Evolutionary conservation across 148 eudicot genomes (phyloP), one percentile per base, ranked within the genome.

Genomic region (Hydrangea macrophylla): DNA sequence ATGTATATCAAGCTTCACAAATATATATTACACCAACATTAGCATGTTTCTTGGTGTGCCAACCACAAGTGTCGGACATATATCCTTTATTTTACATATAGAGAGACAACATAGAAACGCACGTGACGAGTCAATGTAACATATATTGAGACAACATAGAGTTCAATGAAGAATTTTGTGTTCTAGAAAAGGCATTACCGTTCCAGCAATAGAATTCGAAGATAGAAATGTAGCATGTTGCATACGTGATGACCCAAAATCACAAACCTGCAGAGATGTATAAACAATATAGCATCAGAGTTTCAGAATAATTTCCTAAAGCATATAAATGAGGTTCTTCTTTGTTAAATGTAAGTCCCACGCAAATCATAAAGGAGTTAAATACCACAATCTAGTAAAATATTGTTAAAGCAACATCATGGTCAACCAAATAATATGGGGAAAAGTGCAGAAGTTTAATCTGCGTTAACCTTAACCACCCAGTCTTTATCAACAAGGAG

Each of bases 401-500:
- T n/a, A n/a, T n/a, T n/a, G n/a, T n/a, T n/a, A n/a, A 6, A 7
- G 2, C n/a, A 30, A 31, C 22, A n/a, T 32, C 17, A 20, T 25
- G 5, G 27, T 17, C 20, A 30, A 24, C 32, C 54, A 31, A 30
- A 11, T 7, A 61, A 36, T 11, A 30, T 18, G 18, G 2, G 25
- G 23, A 22, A 13, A 27, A 62, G 39, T 60, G 62, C 26, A 42
- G 35, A 32, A 23, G 18, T 60, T 35, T 35, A 44, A 70, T 53
- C 86, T 59, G n/a, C n/a, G n/a, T n/a, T n/a, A 60, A 95, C 99
- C 99, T 95, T 95, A 42, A 95, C 99, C 67, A 70, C 90, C 97
- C 97, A 95, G 50, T 91, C 91, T 70, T 91, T 91, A 78, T 91
- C 96, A 53, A 95, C 99, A 66, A 95, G 96, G 64, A 95, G 94